Evolutionary conservation across 345 rosid genomes (phyloP), one percentile per base, ranked within the genome.

Genomic region (Populus ilicifolia): DNA sequence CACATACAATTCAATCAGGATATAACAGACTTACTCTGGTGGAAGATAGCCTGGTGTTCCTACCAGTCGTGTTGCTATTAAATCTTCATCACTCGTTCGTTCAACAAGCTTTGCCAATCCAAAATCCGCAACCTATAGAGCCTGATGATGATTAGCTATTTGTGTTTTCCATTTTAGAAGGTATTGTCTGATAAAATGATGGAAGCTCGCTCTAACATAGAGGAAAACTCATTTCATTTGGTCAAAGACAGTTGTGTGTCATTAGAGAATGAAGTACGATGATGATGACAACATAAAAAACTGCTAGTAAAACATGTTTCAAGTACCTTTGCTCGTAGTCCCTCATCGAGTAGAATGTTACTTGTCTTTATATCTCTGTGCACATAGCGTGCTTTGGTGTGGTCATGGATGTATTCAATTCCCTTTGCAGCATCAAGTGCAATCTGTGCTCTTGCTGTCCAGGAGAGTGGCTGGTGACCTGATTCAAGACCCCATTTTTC

Each of bases 41-140:
- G 93, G 89, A 59, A 89, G 90, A 73, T 91, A 91, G 76, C 92
- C 93, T 8, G 93, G 95, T 20, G 90, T 91, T 38, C 95, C 93
- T 10, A 91, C 93, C 11, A 91, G 81, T 36, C 82, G 79, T 0
- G 92, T 91, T 27, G 91, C 93, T 72, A 91, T 78, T 29, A 83
- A 71, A 11, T 88, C 93, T 14, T 89, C 90, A 7, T 88, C 88
- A 59, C 70, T 84, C 62, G 80, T 80, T 82, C 89, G 71, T 73
- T 89, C 89, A 36, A 88, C 89, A 70, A 91, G 89, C 86, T 86
- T 91, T 56, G 81, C 91, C 79, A 89, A 79, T 75, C 95, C 95
- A 67, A 91, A 91, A 82, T 91, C 95, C 46, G 86, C 91, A 77
- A 89, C 94, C 94, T 89, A 29, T 67, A 43, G 13, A 29, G 20